Evolutionary conservation across 1,284 basidiomycete genomes (phyloP), one percentile per base, ranked within the genome.

Genomic region (Chondrostereum purpureum): DNA sequence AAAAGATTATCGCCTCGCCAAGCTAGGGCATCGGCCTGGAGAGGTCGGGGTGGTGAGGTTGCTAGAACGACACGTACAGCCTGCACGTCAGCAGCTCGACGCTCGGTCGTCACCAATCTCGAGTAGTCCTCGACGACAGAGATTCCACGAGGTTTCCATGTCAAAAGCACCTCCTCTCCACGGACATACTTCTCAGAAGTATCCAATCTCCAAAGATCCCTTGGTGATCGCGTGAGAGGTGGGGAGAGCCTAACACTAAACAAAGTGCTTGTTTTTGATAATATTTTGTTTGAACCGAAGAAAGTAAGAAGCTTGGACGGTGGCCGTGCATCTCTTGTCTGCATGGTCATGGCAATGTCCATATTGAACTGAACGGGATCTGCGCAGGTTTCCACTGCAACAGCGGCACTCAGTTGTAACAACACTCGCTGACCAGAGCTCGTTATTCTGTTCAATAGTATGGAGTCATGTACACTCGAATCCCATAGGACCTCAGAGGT

Each of bases 191-290:
- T 94, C 61, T 89, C 86, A 13, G 88, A 83, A 1, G 95, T 98
- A 66, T 98, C 92, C 43, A 98, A 71, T 41, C 93, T 73, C 94
- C 95, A 98, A 10, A 98, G 73, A 50, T 98, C 94, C 59, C 81
- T 80, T 1, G 91, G 79, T 2, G 86, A 92, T 35, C 91, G 83
- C 5, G 90, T 94, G 51, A 92, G 66, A 3, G 90, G 88, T 10
- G 95, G 93, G 2, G 80, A 80, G 19, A 98, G 71, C 39, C 79
- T 77, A 31, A 98, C 76, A 21, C 70, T 77, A 67, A 94, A 97
- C 33, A 95, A 75, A 12, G 80, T 81, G 55, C 83, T 92, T 23
- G 82, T 81, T 68, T 88, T 88, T 17, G 77, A 72, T 17, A 86
- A 68, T 34, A 85, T 78, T 60, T 84, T 87, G 50, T 76, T 80